Percentiles rank a stretch among this genome's conserved stretches.
These are phyloP conservation scores for Raphanus raphanistrum DNA, from an alignment of 345 rosid species.

Conservation along the genomic window DNA sequence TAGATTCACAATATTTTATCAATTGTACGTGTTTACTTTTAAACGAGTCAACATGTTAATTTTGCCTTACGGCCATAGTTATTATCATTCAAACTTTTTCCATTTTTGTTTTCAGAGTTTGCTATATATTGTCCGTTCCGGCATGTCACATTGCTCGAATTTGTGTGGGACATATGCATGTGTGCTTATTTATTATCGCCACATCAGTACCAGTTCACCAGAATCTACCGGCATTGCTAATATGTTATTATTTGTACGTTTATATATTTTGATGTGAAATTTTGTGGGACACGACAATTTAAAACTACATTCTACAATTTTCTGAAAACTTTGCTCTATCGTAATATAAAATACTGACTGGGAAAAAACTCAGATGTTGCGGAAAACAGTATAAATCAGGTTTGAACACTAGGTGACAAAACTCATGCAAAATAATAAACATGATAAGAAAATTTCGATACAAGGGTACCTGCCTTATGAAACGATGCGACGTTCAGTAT, in stretches of 20 bases:
- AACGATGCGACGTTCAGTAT: not conserved
- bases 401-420: not conserved
- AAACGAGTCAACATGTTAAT: not conserved
- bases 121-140: not conserved
- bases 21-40: not conserved
- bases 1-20: not conserved
- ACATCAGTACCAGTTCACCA: not conserved
- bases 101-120: not conserved
- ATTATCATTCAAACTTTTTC: not conserved
- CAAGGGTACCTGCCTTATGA: not conserved
- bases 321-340: not conserved
- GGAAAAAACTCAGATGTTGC: not conserved
- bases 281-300: not conserved
- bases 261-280: not conserved
- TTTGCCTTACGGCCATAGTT: not conserved
- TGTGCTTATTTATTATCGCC: conserved; percentile 1
- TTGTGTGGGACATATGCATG: conserved; percentile 3
- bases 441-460: not conserved
- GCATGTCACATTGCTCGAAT: not conserved
- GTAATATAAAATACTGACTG: not conserved
- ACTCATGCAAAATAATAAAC: not conserved
- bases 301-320: not conserved
- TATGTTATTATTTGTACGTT: not conserved
- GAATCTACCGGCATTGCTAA: not conserved
- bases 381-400: not conserved